These are phyloP conservation scores for Rhynchosporium agropyri DNA, from an alignment of 2,329 filamentous ascomycete genomes.

Conservation along the genomic window DNA sequence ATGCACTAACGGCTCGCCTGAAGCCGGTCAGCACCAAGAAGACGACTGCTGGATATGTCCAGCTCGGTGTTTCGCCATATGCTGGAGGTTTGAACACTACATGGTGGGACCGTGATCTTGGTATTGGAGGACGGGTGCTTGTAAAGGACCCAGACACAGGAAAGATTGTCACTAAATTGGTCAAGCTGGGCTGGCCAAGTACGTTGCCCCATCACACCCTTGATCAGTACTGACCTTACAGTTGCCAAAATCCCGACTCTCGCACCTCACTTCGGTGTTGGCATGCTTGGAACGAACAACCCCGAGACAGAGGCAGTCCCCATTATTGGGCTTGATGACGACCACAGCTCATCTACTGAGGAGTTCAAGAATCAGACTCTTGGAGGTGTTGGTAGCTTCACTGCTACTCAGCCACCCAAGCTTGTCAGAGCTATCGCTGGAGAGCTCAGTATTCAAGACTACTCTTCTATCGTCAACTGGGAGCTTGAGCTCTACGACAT, in stretches of 20 bases:
- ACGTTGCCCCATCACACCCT: conserved; percentile 34
- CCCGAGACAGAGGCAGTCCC: conserved; percentile 92
- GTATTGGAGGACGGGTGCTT: conserved; percentile 86
- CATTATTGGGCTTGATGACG: conserved; percentile 85
- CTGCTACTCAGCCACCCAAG: conserved; percentile 79
- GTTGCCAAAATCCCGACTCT: conserved; percentile 89
- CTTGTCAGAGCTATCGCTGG: conserved; percentile 81
- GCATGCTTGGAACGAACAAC: conserved; percentile 70
- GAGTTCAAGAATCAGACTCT: conserved; percentile 39
- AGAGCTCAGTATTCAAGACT: conserved; percentile 73
- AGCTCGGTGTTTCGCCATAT: conserved; percentile 91
- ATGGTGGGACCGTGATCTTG: conserved; percentile 96
- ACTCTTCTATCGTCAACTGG: conserved; percentile 85
- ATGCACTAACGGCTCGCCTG: conserved; percentile 85
- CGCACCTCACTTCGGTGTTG: conserved; percentile 89
- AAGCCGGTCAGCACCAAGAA: conserved; percentile 89
- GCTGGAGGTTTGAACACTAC: conserved; percentile 84
- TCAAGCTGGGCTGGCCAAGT: conserved; percentile 90
- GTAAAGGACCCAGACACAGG: conserved; percentile 72
- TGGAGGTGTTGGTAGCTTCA: conserved; percentile 58
- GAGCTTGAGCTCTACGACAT: conserved; percentile 93
- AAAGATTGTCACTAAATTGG: conserved; percentile 79
- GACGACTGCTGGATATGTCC: conserved; percentile 81
- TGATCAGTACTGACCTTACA: conserved; percentile 32
- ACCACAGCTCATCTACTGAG: conserved; percentile 49